Base-by-base conservation (phyloP, 73 alveolate genomes). In the Tetrahymena thermophila region DNA sequence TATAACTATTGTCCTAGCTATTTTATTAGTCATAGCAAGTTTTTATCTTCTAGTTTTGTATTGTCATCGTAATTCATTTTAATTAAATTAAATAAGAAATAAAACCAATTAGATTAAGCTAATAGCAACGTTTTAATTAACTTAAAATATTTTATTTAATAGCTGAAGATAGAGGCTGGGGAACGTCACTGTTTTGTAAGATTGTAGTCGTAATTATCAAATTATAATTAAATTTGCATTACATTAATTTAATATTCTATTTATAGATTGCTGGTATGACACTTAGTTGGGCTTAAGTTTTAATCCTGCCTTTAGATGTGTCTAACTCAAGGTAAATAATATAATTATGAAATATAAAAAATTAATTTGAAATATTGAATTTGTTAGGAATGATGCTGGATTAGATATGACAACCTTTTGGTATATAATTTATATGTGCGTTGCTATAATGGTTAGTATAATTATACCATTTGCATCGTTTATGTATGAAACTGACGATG, bases 401-500 rank as follows among this genome's bases (percentile, higher is more conserved):
- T 94, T 98, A 17, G 98, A 98, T 93, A 98, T 98, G 98, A 96
- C 97, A 55, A 96, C 96, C 16, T 97, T 98, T 94, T 98, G 99
- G 99, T 96, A 96, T 84, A 98, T 97, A 35, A 85, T 98, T 35
- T 98, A 98, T 93, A 96, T 98, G 98, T 43, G 97, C 25, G 84
- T 97, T 15, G 96, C 97, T 19, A 55, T 94, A 11, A 94, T 98
- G 94, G 96, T 98, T 17, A 93, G 97, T 56, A 43, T 98, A 23
- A 94, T 98, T 35, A 96, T 97, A 10, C 99, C 99, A 43, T 94
- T 96, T 93, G 98, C 98, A 13, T 43, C 94, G 94, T 98, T 97
- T 95, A 98, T 83, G 96, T 98, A 97, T 94, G 99, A 98, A 95
- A 40, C 98, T 43, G 99, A 98, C 93, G 99, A 97, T 40, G 99